Evolutionary conservation across 2,329 filamentous ascomycete species (phyloP).

Genomic region (Epichloe sylvatica): DNA sequence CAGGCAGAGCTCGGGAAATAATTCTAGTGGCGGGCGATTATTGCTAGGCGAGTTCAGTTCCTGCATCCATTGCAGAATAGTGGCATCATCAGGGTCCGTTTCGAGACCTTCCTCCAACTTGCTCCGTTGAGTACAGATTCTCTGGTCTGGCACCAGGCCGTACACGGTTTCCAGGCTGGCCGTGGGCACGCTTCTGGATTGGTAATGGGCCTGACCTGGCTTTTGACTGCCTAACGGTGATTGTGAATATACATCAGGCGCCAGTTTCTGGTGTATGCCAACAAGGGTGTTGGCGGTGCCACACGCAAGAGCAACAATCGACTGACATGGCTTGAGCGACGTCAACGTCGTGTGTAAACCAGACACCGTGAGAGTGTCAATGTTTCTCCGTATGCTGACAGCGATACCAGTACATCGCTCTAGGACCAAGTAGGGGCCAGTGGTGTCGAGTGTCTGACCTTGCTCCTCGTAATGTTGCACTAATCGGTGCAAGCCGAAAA

Average conservation of each 20-base stretch:
- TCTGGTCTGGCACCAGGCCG: neutral
- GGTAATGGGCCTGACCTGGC: neutral
- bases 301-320: neutral
- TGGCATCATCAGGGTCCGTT: neutral
- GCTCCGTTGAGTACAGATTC: neutral
- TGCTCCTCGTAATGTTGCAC: neutral
- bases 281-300: neutral
- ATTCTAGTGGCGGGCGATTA: constrained; percentile 16
- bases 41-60: constrained; percentile 11
- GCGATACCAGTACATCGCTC: neutral
- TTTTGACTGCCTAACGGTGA: neutral
- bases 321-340: neutral
- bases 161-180: neutral
- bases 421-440: neutral
- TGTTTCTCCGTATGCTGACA: neutral
- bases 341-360: too few species aligned
- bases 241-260: neutral
- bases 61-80: neutral
- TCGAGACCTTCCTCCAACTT: neutral
- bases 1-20: constrained; percentile 12
- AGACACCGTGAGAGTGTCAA: neutral
- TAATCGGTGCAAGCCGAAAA: neutral
- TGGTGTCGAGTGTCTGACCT: neutral
- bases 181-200: too few species aligned
- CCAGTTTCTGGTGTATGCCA: neutral